Evolutionary conservation across 345 rosid genomes (phyloP).

Genomic region (Toxicodendron radicans): DNA sequence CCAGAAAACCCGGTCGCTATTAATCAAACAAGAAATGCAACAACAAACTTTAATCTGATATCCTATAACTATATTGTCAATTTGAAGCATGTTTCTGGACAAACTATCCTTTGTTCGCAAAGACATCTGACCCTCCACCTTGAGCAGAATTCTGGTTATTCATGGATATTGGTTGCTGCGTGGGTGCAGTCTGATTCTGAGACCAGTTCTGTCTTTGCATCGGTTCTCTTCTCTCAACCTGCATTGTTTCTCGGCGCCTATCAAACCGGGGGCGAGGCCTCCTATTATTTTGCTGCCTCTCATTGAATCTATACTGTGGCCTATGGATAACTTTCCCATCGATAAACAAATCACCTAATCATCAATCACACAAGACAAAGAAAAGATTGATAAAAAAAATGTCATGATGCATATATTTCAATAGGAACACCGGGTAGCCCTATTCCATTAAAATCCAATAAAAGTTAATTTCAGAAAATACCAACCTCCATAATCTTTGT

Average conservation of each 20-base stretch:
- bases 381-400: background rate
- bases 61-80: background rate
- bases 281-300: conserved; percentile 55
- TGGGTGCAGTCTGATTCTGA: conserved; percentile 27
- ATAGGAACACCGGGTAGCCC: background rate
- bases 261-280: conserved; percentile 69
- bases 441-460: background rate
- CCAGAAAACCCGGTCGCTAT: background rate
- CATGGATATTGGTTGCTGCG: conserved; percentile 29
- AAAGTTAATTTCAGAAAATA: background rate
- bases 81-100: background rate
- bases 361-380: conserved; percentile 3
- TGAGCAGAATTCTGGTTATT: conserved; percentile 21
- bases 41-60: background rate
- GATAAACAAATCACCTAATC: conserved; percentile 71
- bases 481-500: conserved; percentile 97
- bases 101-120: background rate
- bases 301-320: conserved; percentile 68
- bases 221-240: conserved; percentile 66
- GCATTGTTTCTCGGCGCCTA: conserved; percentile 72
- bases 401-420: background rate
- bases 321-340: conserved; percentile 91
- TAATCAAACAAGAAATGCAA: background rate
- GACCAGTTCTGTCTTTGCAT: conserved; percentile 34
- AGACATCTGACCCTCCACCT: conserved; percentile 8